A percentile compares a stretch with the other conserved stretches of the same genome.
phyloP scores from a whole-genome alignment of 345 rosid genomes.

The Corchorus capsularis region DNA sequence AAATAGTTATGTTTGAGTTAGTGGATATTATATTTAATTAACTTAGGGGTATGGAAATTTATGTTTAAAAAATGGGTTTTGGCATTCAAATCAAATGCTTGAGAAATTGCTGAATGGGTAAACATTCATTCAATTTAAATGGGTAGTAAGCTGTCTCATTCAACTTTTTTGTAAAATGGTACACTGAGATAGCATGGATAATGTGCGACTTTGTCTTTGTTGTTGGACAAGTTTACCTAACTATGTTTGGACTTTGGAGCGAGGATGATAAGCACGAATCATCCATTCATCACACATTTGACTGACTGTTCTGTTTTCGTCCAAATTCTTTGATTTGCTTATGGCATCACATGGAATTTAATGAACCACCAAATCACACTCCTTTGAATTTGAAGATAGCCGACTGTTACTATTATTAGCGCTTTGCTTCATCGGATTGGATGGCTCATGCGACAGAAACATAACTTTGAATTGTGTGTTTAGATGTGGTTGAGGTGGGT shows the following conservation, averaged over 20 bases:
- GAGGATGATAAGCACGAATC: neutral
- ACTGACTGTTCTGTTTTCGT: neutral
- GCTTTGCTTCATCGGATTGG: neutral
- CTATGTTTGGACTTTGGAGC: neutral
- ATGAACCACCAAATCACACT: neutral
- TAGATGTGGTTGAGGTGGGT: neutral
- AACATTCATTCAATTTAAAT: too few species aligned
- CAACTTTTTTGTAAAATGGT: neutral
- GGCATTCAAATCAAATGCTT: neutral
- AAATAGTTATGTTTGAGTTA: neutral
- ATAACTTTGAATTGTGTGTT: too few species aligned
- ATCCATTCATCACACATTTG: neutral
- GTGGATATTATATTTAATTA: neutral
- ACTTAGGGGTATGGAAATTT: neutral
- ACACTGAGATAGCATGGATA: neutral
- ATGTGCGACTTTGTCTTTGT: neutral
- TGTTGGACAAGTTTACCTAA: neutral
- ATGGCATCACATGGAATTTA: neutral
- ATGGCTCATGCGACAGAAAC: neutral
- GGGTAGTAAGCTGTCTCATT: neutral
- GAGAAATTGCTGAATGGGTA: neutral
- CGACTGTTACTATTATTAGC: neutral
- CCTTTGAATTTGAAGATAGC: neutral
- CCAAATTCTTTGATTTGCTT: neutral
- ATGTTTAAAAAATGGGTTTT: too few species aligned